phyloP scores from a whole-genome alignment of 2,329 filamentous ascomycete genomes.

The Xylaria sp. region DNA sequence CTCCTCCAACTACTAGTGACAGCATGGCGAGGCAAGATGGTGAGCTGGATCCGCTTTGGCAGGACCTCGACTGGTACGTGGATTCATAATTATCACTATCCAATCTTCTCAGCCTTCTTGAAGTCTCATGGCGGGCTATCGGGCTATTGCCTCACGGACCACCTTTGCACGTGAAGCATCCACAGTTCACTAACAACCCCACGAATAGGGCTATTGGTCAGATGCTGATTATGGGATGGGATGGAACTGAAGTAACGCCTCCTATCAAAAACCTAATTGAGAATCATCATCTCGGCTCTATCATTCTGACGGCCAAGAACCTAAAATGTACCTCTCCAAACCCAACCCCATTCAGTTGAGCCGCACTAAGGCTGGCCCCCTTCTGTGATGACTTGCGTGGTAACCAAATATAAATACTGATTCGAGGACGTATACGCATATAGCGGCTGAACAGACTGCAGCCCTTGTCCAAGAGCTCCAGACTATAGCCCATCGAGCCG shows the following conservation, averaged over 20 bases:
- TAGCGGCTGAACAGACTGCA: constrained; percentile 91
- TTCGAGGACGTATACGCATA: constrained; percentile 54
- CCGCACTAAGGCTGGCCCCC: constrained; percentile 22
- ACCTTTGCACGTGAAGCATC: constrained; percentile 25
- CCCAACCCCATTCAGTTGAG: constrained; percentile 26
- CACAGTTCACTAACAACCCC: constrained; percentile 48
- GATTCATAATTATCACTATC: neutral
- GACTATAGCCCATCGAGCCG: constrained; percentile 88
- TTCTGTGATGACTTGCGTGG: constrained; percentile 28
- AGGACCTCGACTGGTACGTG: constrained; percentile 78
- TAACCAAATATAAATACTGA: constrained; percentile 47
- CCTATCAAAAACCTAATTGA: constrained; percentile 84
- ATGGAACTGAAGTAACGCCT: constrained; percentile 83
- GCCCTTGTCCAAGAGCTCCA: constrained; percentile 90
- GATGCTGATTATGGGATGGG: constrained; percentile 85
- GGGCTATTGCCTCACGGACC: constrained; percentile 21
- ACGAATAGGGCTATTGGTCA: constrained; percentile 74
- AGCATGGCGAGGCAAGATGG: constrained; percentile 56
- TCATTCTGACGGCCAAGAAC: constrained; percentile 85
- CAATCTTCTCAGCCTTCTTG: neutral
- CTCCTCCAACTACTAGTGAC: constrained; percentile 35
- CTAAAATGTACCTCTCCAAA: constrained; percentile 71
- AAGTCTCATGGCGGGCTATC: neutral
- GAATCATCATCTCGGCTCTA: constrained; percentile 86
- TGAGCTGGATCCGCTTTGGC: constrained; percentile 73